Conservation (phyloP, 1,284 basidiomycete genomes). For the Ceratobasidium sp. region DNA sequence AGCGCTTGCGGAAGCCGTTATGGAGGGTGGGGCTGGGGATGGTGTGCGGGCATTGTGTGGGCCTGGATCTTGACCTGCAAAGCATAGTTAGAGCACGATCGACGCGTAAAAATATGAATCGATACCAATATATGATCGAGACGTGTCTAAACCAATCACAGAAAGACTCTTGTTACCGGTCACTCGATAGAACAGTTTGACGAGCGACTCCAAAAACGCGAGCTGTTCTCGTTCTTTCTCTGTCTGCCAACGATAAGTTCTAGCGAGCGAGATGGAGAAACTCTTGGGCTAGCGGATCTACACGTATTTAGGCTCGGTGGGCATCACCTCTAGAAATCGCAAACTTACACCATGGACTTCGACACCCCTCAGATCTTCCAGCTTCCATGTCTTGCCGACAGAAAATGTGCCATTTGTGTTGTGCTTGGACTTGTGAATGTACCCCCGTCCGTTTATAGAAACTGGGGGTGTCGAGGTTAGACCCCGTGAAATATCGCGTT, state of each 20-base stretch:
- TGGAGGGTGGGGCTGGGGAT: slow-evolving; percentile 30
- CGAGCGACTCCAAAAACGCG: slow-evolving; percentile 73
- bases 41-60: slow-evolving; percentile 8
- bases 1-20: slow-evolving; percentile 28
- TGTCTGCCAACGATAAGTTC: slow-evolving; percentile 89
- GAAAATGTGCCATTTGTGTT: slow-evolving; percentile 97
- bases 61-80: background rate
- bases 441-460: slow-evolving; percentile 70
- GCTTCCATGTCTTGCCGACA: slow-evolving; percentile 96
- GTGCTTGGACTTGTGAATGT: slow-evolving; percentile 95
- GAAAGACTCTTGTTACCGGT: slow-evolving; percentile 61
- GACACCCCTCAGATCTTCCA: slow-evolving; percentile 82
- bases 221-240: slow-evolving; percentile 77
- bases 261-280: slow-evolving; percentile 84
- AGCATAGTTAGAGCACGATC: background rate
- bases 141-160: slow-evolving; percentile 37
- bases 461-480: slow-evolving; percentile 59
- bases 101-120: background rate
- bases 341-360: slow-evolving; percentile 78
- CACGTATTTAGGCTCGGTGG: slow-evolving; percentile 11
- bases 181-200: slow-evolving; percentile 75
- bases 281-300: slow-evolving; percentile 63
- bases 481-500: slow-evolving; percentile 8
- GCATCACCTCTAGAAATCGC: background rate
- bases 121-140: slow-evolving; percentile 35